A percentile compares a stretch with the other conserved stretches of the same genome.
Evolutionary conservation across 129 eudicot species (phyloP).

Genomic region (Flaveria sonorensis): DNA sequence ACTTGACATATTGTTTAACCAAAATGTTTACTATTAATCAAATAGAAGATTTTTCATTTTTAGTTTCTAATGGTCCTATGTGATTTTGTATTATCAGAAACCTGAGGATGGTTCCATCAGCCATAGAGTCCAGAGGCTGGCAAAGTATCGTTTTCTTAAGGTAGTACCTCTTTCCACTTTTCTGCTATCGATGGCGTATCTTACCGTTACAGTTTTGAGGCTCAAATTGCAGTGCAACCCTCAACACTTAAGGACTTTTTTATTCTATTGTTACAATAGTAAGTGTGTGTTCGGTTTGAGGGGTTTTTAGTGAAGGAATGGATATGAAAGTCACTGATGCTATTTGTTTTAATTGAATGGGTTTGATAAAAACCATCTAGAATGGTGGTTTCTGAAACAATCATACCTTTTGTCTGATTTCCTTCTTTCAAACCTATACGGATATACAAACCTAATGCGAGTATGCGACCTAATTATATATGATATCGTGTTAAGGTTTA

Average conservation of each 20-base stretch:
- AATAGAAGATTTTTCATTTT: background rate
- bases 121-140: constrained; percentile 92
- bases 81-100: constrained; percentile 55
- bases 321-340: background rate
- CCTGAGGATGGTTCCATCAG: constrained; percentile 98
- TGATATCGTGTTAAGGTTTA: too few species aligned
- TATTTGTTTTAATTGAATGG: background rate
- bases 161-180: constrained; percentile 37
- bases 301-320: background rate
- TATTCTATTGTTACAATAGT: constrained; percentile 7
- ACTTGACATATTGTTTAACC: background rate
- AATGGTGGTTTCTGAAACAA: background rate
- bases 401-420: too few species aligned
- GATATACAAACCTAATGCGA: too few species aligned
- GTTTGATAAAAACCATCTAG: background rate
- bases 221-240: background rate
- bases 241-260: constrained; percentile 1
- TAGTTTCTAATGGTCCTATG: constrained; percentile 11
- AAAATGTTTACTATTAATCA: background rate
- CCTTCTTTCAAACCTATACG: too few species aligned
- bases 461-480: too few species aligned
- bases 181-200: background rate
- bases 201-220: constrained; percentile 1
- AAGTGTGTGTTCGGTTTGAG: background rate
- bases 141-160: constrained; percentile 93